Evolutionary conservation across 257 asterid species (phyloP).

Genomic region (Solanum chmielewskii): DNA sequence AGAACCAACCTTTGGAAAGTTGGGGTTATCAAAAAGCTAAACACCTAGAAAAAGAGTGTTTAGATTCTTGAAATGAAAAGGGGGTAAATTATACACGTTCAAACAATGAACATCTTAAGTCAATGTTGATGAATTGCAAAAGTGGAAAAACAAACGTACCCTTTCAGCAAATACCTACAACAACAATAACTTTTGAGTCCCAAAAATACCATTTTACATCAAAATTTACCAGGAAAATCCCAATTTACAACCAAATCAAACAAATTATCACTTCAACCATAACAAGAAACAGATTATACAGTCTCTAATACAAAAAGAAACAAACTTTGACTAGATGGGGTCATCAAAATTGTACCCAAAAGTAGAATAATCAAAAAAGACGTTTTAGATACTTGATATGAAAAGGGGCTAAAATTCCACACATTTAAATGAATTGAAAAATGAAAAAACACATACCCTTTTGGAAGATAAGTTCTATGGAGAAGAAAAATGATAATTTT

Average conservation of each 20-base stretch:
- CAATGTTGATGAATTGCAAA: background rate
- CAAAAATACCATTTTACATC: background rate
- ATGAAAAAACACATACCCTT: background rate
- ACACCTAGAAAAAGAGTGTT: background rate
- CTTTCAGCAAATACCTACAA: background rate
- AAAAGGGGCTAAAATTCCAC: background rate
- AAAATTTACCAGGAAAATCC: background rate
- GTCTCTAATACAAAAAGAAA: background rate
- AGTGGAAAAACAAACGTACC: background rate
- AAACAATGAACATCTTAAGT: background rate
- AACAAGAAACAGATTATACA: background rate
- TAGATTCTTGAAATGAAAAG: background rate
- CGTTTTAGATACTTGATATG: background rate
- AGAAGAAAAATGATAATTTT: background rate
- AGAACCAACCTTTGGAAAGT: background rate
- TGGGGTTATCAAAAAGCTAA: background rate
- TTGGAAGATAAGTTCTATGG: background rate
- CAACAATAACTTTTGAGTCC: background rate
- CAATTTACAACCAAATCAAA: background rate
- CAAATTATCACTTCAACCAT: background rate
- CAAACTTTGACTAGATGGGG: background rate
- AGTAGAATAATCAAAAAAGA: background rate
- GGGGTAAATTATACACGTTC: background rate
- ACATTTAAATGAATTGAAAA: background rate
- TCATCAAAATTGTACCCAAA: background rate